Evolutionary conservation across 371 early-diverging fungal genomes (phyloP).

Genomic region (Mucor lusitanicus): DNA sequence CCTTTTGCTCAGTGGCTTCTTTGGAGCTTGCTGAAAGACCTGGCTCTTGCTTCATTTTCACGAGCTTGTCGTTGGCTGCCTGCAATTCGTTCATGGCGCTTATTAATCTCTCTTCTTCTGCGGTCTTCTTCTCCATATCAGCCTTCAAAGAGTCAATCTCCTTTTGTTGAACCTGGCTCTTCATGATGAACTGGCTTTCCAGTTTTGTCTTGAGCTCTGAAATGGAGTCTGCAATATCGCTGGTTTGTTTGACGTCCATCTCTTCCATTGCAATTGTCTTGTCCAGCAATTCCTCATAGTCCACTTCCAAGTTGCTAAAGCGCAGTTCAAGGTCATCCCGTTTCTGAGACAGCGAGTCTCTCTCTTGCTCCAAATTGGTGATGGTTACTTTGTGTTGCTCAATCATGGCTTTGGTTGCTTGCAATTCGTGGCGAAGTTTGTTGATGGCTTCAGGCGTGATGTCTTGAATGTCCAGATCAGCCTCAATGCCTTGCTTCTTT

Average conservation of each 20-base stretch:
- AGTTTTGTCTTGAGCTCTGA: constrained; percentile 81
- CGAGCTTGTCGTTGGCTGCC: constrained; percentile 68
- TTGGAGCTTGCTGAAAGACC: constrained; percentile 23
- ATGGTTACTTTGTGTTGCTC: constrained; percentile 73
- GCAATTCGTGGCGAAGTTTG: constrained; percentile 70
- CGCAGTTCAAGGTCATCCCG: constrained; percentile 75
- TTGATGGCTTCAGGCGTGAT: constrained; percentile 19
- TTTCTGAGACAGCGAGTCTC: constrained; percentile 60
- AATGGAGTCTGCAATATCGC: constrained; percentile 71
- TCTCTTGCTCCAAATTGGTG: constrained; percentile 65
- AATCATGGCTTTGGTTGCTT: constrained; percentile 68
- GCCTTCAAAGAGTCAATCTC: constrained; percentile 78
- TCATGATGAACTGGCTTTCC: constrained; percentile 81
- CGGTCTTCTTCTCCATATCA: constrained; percentile 70
- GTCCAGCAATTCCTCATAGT: constrained; percentile 92
- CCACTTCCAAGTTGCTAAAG: constrained; percentile 72
- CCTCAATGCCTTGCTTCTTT: constrained; percentile 70
- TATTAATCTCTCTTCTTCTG: constrained; percentile 68
- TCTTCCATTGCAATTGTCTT: constrained; percentile 89
- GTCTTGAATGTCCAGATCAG: constrained; percentile 61
- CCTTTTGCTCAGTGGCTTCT: constrained; percentile 52
- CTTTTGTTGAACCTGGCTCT: constrained; percentile 74
- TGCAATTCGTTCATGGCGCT: constrained; percentile 59
- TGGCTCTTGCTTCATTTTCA: constrained; percentile 35
- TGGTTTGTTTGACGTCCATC: constrained; percentile 61